phyloP scores from a whole-genome alignment of 2,329 filamentous ascomycete genomes.

The Phaeosphaeriaceae sp. region DNA sequence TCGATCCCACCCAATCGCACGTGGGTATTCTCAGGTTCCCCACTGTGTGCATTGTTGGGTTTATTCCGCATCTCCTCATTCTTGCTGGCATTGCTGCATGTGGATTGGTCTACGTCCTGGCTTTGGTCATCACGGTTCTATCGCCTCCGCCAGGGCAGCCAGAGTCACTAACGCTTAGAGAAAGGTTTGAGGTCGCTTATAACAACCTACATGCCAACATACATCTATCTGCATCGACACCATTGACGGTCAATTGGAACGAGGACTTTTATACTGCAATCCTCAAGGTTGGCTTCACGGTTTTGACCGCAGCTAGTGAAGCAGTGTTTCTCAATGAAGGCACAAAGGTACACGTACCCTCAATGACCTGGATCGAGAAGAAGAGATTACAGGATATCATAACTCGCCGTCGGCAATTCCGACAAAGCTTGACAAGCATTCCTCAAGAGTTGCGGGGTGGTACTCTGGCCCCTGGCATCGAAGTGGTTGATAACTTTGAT shows the following conservation, averaged over 20 bases:
- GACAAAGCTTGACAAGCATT: slow-evolving; percentile 45
- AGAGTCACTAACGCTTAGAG: slow-evolving; percentile 55
- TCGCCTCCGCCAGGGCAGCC: slow-evolving; percentile 64
- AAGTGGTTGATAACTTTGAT: slow-evolving; percentile 45
- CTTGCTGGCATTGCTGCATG: slow-evolving; percentile 80
- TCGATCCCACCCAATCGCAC: slow-evolving; percentile 54
- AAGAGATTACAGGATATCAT: slow-evolving; percentile 82
- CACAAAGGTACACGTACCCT: slow-evolving; percentile 72
- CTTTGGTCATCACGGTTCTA: slow-evolving; percentile 76
- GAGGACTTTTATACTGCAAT: slow-evolving; percentile 97
- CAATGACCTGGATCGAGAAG: slow-evolving; percentile 90
- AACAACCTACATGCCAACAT: slow-evolving; percentile 92
- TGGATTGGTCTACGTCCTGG: slow-evolving; percentile 76
- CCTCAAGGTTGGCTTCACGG: slow-evolving; percentile 83
- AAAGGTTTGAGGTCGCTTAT: slow-evolving; percentile 75
- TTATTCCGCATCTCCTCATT: slow-evolving; percentile 92
- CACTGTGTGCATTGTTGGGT: slow-evolving; percentile 92
- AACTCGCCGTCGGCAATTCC: slow-evolving; percentile 49
- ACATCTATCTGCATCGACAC: slow-evolving; percentile 70
- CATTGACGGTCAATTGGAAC: slow-evolving; percentile 79
- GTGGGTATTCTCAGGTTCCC: slow-evolving; percentile 83
- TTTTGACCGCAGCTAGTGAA: slow-evolving; percentile 91
- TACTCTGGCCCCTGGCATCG: slow-evolving; percentile 45
- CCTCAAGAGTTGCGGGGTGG: slow-evolving; percentile 53
- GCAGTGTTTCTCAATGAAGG: slow-evolving; percentile 96